phyloP scores from a whole-genome alignment of 2,329 filamentous ascomycete species.

The Xylariales sp. region DNA sequence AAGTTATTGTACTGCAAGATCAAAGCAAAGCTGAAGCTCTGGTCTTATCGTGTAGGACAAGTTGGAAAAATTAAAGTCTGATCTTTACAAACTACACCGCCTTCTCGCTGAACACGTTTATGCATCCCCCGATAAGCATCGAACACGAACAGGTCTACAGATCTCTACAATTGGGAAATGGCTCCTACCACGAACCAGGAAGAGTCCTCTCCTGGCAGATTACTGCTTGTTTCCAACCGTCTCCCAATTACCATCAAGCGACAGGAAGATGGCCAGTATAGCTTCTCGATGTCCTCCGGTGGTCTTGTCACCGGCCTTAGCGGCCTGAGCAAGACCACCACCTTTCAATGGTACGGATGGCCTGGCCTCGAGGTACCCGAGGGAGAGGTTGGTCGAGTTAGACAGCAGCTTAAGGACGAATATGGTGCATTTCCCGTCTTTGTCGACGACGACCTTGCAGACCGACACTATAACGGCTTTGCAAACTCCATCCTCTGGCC shows the following conservation, averaged over 20 bases:
- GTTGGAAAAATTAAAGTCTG: too few relatives aligned
- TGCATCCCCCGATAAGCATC: too few relatives aligned
- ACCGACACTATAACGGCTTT: constrained; percentile 96
- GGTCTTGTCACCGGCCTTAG: constrained; percentile 92
- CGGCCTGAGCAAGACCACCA: constrained; percentile 85
- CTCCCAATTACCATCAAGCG: constrained; percentile 96
- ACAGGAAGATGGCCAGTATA: constrained; percentile 84
- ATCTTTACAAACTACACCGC: too few relatives aligned
- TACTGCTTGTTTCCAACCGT: constrained; percentile 90
- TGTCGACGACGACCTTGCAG: constrained; percentile 87
- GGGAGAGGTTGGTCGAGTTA: constrained; percentile 70
- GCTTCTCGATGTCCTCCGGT: constrained; percentile 94
- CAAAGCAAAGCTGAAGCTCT: too few relatives aligned
- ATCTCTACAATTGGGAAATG: too few relatives aligned
- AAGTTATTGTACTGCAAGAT: too few relatives aligned
- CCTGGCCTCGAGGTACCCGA: constrained; percentile 89
- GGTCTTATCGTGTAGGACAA: too few relatives aligned
- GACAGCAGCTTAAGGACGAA: constrained; percentile 75
- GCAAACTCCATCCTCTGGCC: constrained; percentile 98
- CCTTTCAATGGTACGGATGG: constrained; percentile 99
- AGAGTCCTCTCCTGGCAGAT: constrained; percentile 35
- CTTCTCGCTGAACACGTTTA: too few relatives aligned
- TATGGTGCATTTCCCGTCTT: constrained; percentile 90
- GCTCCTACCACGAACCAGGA: constrained; percentile 2
- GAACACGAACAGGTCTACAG: too few relatives aligned